Evolutionary conservation across 495 filamentous ascomycete genomes (phyloP).

Genomic region (Trichoderma virens): DNA sequence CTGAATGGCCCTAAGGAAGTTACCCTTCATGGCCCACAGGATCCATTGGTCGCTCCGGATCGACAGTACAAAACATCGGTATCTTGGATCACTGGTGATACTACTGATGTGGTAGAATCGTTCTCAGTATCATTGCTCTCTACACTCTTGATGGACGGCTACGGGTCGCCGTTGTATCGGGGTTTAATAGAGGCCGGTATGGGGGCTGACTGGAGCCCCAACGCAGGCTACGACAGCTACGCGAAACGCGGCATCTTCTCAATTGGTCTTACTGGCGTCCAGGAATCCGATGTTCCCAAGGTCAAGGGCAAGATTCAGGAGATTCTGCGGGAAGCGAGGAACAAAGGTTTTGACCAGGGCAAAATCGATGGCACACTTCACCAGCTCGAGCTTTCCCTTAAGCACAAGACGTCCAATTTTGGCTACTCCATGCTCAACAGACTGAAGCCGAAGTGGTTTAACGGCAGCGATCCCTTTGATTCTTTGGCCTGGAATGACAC

Average conservation of each 20-base stretch:
- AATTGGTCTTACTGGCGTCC: conserved; percentile 79
- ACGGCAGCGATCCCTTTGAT: conserved; percentile 86
- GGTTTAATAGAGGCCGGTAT: conserved; percentile 86
- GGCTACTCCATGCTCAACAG: conserved; percentile 85
- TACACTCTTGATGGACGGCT: conserved; percentile 80
- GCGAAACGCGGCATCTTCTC: conserved; percentile 76
- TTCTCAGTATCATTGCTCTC: conserved; percentile 79
- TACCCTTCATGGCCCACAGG: conserved; percentile 72
- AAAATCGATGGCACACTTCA: conserved; percentile 93
- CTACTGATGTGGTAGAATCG: conserved; percentile 70
- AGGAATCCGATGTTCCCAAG: conserved; percentile 65
- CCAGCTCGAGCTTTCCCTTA: conserved; percentile 79
- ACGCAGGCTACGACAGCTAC: conserved; percentile 80
- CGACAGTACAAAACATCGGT: conserved; percentile 89
- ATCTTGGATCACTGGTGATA: conserved; percentile 84
- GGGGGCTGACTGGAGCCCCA: conserved; percentile 87
- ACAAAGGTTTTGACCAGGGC: conserved; percentile 72
- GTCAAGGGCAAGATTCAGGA: conserved; percentile 65
- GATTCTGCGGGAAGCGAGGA: conserved; percentile 55
- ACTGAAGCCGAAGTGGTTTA: conserved; percentile 87
- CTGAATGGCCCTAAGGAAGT: conserved; percentile 62
- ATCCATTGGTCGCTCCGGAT: conserved; percentile 75
- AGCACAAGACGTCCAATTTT: conserved; percentile 93
- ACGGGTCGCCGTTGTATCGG: conserved; percentile 87
- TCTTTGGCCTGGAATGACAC: conserved; percentile 85